Base-by-base conservation (phyloP, 345 rosid genomes). In the Arabis hirsuta region DNA sequence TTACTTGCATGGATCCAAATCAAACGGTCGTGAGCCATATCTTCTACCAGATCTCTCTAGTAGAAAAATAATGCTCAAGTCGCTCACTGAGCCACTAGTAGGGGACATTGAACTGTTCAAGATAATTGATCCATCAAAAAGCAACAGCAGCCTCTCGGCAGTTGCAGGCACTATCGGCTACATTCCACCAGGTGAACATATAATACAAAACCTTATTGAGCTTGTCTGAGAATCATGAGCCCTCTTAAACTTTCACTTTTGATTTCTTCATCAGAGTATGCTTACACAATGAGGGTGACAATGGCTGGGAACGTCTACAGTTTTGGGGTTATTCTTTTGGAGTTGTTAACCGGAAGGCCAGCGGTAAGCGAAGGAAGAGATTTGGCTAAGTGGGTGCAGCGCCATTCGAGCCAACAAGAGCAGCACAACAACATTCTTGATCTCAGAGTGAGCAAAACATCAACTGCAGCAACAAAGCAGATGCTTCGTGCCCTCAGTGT, bases 201-300 rank as follows among this genome's bases (percentile, higher is more conserved):
- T 16, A 14, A 19, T 48, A 54, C 51, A 27, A 47, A 69, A 57
- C 41, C 10, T 42, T 57, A 1, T 14, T 29, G 24, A 7, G 32
- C 20, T 39, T 55, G 20, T 52, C 20, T 46, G 9, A 70, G 42
- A 65, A 57, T 47, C 61, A 53, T 27, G 42, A 56, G 12, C 26
- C 31, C 22, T 71, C 63, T 64, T 11, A 65, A 64, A 8, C 72
- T 51, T 44, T 59, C 10, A 27, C 31, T 63, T 54, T 62, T 64
- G 39, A 12, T 56, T 10, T 20, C 45, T 63, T 45, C 53, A 54
- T 69, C 89, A 93, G 98, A 93, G 83, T 93, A 93, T 81, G 96
- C 98, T 62, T 90, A 92, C 77, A 88, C 88, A 9, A 92, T 92
- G 98, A 90, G 92, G 77, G 86, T 90, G 55, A 92, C 96, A 63